phyloP scores from a whole-genome alignment of 139 green algal genomes.

The Nannochloris sp. region DNA sequence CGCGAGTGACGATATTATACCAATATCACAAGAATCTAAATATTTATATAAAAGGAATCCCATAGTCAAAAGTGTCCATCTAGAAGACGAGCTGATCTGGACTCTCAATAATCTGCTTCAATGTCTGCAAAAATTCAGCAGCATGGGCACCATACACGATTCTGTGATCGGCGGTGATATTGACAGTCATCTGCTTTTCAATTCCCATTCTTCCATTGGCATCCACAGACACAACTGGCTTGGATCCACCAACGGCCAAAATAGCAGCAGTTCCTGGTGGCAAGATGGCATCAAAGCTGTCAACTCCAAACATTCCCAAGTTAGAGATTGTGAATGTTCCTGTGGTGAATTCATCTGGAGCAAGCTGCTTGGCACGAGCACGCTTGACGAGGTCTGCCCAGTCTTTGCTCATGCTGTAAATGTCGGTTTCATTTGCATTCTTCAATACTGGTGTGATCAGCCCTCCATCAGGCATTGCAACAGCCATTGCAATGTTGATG shows the following conservation, averaged over 20 bases:
- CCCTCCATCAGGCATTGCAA: slow-evolving; percentile 91
- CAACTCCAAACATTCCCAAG: slow-evolving; percentile 97
- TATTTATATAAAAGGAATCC: background rate
- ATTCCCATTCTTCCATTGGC: slow-evolving; percentile 78
- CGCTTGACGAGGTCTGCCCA: slow-evolving; percentile 80
- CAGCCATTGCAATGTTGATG: slow-evolving; percentile 90
- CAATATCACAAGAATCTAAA: background rate
- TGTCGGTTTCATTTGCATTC: slow-evolving; percentile 84
- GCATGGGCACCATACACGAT: slow-evolving; percentile 91
- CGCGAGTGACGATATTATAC: no score
- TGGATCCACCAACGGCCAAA: slow-evolving; percentile 80
- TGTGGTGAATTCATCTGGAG: slow-evolving; percentile 69
- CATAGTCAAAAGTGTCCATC: background rate
- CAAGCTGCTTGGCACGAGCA: slow-evolving; percentile 86
- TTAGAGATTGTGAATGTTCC: slow-evolving; percentile 98
- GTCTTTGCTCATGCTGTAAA: slow-evolving; percentile 85
- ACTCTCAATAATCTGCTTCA: slow-evolving; percentile 84
- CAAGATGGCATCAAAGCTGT: slow-evolving; percentile 94
- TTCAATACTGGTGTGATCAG: slow-evolving; percentile 97
- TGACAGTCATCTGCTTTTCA: slow-evolving; percentile 91
- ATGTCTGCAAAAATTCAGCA: slow-evolving; percentile 85
- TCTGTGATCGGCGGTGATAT: slow-evolving; percentile 94
- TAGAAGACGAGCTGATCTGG: slow-evolving; percentile 70
- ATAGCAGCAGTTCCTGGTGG: slow-evolving; percentile 82
- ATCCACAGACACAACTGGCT: slow-evolving; percentile 79